Percentiles rank a stretch among this genome's conserved stretches.
Evolutionary conservation across 768 basidiomycete genomes (phyloP).

Genomic region (Psilocybe cyanescens): DNA sequence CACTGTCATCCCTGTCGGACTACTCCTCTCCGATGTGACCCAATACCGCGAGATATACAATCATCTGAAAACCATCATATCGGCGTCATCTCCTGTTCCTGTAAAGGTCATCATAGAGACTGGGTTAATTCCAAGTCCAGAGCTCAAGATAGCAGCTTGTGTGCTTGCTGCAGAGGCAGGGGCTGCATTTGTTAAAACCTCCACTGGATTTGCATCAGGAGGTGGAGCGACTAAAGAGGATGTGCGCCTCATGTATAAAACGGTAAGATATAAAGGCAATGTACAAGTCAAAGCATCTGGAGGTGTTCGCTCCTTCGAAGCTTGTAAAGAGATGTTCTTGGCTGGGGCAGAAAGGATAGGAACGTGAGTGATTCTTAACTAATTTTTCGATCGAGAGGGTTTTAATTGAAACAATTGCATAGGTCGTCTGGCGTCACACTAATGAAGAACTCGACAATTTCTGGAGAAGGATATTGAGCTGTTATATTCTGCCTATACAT

Average conservation of each 20-base stretch:
- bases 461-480: constrained; percentile 8
- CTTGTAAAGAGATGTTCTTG: constrained; percentile 48
- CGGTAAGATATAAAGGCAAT: constrained; percentile 33
- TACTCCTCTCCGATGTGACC: constrained; percentile 40
- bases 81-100: constrained; percentile 31
- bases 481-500: not conserved
- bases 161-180: constrained; percentile 53
- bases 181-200: constrained; percentile 57
- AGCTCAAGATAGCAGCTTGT: constrained; percentile 48
- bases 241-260: constrained; percentile 45
- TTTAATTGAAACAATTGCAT: not conserved
- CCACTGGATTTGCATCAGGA: constrained; percentile 53
- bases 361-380: constrained; percentile 41
- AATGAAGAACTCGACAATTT: constrained; percentile 8
- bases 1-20: constrained; percentile 53
- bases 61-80: constrained; percentile 44
- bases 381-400: not conserved
- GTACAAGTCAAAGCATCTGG: constrained; percentile 57
- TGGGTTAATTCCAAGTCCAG: constrained; percentile 43
- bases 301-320: constrained; percentile 50
- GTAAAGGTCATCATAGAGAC: constrained; percentile 62
- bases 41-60: constrained; percentile 39
- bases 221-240: constrained; percentile 46
- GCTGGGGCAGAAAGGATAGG: constrained; percentile 58
- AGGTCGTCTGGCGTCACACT: constrained; percentile 23